phyloP scores from a whole-genome alignment of 2,329 filamentous ascomycete species.

The Penicillium sp. region DNA sequence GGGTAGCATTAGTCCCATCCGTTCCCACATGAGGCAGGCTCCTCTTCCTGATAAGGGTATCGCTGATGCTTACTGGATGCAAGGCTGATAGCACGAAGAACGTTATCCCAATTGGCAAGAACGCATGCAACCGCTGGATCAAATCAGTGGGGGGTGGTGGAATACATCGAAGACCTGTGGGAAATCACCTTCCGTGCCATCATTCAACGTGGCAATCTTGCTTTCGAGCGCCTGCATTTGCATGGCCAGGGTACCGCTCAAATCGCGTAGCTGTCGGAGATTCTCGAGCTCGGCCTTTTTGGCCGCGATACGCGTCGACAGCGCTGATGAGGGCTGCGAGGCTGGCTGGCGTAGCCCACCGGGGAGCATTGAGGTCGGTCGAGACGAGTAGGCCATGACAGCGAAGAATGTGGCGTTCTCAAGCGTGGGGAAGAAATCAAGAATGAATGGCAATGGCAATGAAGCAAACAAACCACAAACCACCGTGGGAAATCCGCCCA shows the following conservation, averaged over 20 bases:
- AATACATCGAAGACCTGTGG: slow-evolving; percentile 1
- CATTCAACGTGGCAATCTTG: slow-evolving; percentile 63
- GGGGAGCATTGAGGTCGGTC: slow-evolving; percentile 38
- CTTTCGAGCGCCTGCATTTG: slow-evolving; percentile 67
- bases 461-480: slow-evolving; percentile 7
- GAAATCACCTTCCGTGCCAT: slow-evolving; percentile 63
- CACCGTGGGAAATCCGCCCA: no score
- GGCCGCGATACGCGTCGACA: slow-evolving; percentile 65
- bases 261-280: slow-evolving; percentile 64
- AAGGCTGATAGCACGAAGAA: slow-evolving; percentile 67
- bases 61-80: slow-evolving; percentile 59
- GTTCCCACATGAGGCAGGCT: no score
- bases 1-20: slow-evolving; percentile 9
- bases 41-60: slow-evolving; percentile 17
- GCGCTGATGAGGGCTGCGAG: slow-evolving; percentile 58
- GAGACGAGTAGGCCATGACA: slow-evolving; percentile 43
- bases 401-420: slow-evolving; percentile 3
- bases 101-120: slow-evolving; percentile 70
- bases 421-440: not conserved
- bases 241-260: slow-evolving; percentile 63
- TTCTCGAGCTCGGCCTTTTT: slow-evolving; percentile 68
- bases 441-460: slow-evolving; percentile 1
- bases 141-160: slow-evolving; percentile 6
- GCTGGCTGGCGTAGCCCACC: slow-evolving; percentile 31
- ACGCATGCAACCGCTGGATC: slow-evolving; percentile 64